phyloP scores from a whole-genome alignment of 179 eudicot species.

The Dionaea muscipula region DNA sequence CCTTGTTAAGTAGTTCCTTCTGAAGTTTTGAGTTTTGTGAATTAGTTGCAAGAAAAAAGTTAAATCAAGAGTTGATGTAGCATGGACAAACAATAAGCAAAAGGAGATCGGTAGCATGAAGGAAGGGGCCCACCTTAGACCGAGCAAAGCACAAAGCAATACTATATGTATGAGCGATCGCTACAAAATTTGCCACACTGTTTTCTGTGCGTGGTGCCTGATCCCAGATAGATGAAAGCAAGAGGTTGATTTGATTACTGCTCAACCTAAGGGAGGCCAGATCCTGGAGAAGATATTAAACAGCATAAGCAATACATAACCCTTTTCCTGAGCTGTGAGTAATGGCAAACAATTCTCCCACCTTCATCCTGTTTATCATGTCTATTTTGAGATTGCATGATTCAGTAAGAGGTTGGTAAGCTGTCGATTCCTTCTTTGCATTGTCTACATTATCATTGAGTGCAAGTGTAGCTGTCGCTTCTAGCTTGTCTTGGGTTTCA shows the following conservation, averaged over 20 bases:
- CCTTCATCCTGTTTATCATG: slow-evolving; percentile 38
- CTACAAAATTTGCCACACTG: slow-evolving; percentile 61
- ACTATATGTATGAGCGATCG: slow-evolving; percentile 68
- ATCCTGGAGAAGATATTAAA: slow-evolving; percentile 25
- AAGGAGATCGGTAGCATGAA: not conserved
- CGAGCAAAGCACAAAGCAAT: slow-evolving; percentile 51
- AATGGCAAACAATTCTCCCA: slow-evolving; percentile 8
- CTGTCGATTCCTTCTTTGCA: slow-evolving; percentile 21
- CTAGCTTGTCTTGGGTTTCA: slow-evolving; percentile 22
- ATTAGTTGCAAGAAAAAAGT: not conserved
- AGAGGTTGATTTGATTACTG: slow-evolving; percentile 71
- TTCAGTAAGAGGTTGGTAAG: slow-evolving; percentile 19
- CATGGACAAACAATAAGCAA: not conserved
- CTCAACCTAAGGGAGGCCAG: slow-evolving; percentile 57
- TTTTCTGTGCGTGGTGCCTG: slow-evolving; percentile 58
- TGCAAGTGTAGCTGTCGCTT: slow-evolving; percentile 11
- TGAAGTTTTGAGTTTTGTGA: not conserved
- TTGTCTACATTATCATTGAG: slow-evolving; percentile 15
- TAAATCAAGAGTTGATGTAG: not conserved
- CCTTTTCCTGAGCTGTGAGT: too few species aligned
- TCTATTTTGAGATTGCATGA: slow-evolving; percentile 44
- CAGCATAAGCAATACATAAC: not conserved
- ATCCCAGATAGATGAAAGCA: slow-evolving; percentile 80
- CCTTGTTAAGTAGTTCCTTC: not conserved
- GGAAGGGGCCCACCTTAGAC: slow-evolving; percentile 38